Evolutionary conservation across 305 asterid genomes (phyloP).

Genomic region (Fraxinus sp.): DNA sequence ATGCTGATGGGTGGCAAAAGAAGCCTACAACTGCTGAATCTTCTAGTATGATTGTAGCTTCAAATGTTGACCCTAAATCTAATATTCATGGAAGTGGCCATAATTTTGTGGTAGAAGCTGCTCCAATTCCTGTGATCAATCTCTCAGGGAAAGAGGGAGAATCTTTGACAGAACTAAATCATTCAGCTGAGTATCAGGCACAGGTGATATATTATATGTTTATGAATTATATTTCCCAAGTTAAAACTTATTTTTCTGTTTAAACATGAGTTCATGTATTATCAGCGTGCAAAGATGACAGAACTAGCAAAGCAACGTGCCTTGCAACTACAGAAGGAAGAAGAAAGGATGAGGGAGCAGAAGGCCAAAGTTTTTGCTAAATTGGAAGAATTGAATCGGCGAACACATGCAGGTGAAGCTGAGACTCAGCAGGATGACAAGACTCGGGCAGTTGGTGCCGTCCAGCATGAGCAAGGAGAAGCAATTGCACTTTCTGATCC

Average conservation of each 20-base stretch:
- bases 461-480: conserved; percentile 40
- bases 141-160: conserved; percentile 40
- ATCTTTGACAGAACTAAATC: conserved; percentile 43
- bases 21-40: conserved; percentile 45
- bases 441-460: conserved; percentile 23
- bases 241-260: conserved; percentile 15
- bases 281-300: conserved; percentile 71
- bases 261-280: background rate
- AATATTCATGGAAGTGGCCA: conserved; percentile 30
- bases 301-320: conserved; percentile 83
- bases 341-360: conserved; percentile 78
- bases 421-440: conserved; percentile 37
- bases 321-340: conserved; percentile 75
- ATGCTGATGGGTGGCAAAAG: conserved; percentile 65
- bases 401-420: conserved; percentile 57
- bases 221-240: background rate
- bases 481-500: conserved; percentile 35
- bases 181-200: conserved; percentile 65
- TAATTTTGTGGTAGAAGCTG: conserved; percentile 43
- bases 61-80: conserved; percentile 36
- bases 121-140: conserved; percentile 34
- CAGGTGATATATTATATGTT: conserved; percentile 44
- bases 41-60: conserved; percentile 27
- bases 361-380: conserved; percentile 93
- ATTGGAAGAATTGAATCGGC: conserved; percentile 88